phyloP scores from a whole-genome alignment of 2,329 filamentous ascomycete species.

The Chaetomium olivaceum region DNA sequence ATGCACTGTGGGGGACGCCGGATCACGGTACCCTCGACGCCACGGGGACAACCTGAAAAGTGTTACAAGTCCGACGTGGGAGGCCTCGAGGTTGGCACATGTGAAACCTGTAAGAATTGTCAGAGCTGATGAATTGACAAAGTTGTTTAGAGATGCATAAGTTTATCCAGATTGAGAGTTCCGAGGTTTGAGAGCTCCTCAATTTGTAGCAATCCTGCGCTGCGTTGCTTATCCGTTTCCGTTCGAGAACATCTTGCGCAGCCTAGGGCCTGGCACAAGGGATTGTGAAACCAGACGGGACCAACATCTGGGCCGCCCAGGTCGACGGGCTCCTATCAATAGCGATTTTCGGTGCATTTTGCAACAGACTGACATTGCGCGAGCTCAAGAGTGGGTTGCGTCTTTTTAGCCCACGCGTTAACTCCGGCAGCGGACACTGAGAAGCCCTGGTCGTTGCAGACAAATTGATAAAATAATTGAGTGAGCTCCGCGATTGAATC shows the following conservation, averaged over 20 bases:
- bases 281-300: neutral
- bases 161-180: neutral
- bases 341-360: neutral
- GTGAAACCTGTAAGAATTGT: neutral
- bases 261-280: slow-evolving; percentile 5
- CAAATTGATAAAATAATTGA: neutral
- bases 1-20: too few relatives aligned
- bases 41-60: neutral
- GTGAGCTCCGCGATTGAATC: neutral
- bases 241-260: neutral
- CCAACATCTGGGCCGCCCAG: neutral
- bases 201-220: too few relatives aligned
- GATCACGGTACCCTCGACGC: neutral
- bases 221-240: neutral
- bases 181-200: too few relatives aligned
- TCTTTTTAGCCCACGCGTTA: slow-evolving; percentile 19
- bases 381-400: slow-evolving; percentile 26
- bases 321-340: neutral
- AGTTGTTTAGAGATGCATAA: neutral
- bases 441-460: neutral
- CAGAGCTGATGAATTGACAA: neutral
- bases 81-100: neutral
- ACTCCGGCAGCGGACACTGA: slow-evolving; percentile 27
- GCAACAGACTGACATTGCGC: slow-evolving; percentile 13
- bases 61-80: neutral